Evolutionary conservation across 2,329 filamentous ascomycete species (phyloP).

Genomic region (Claviceps cyperi): DNA sequence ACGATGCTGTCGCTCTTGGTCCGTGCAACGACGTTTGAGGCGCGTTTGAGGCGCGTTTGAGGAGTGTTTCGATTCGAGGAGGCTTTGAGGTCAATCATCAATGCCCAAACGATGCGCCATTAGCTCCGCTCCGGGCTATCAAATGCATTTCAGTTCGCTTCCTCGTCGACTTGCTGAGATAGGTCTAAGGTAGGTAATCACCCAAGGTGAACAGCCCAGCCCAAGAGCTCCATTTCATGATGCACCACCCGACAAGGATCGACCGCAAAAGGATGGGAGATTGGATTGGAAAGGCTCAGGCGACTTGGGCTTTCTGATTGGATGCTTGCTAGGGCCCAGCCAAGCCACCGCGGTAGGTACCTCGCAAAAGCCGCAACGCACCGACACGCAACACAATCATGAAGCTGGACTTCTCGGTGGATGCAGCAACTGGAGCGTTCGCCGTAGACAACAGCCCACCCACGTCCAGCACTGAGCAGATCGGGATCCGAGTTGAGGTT

Average conservation of each 20-base stretch:
- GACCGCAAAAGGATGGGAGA: not conserved
- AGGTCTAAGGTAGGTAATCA: too few species aligned
- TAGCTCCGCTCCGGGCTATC: too few species aligned
- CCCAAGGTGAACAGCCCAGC: not conserved
- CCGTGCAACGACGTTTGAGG: not conserved
- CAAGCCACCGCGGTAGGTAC: not conserved
- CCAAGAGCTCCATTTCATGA: not conserved
- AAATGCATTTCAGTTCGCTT: not conserved
- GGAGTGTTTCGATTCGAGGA: too few species aligned
- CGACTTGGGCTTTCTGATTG: not conserved
- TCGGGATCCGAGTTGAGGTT: not conserved
- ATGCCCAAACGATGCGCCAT: too few species aligned
- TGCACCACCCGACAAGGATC: not conserved
- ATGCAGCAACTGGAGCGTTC: not conserved
- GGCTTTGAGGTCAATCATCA: too few species aligned
- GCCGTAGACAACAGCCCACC: not conserved
- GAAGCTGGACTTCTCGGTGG: not conserved
- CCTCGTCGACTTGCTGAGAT: not conserved
- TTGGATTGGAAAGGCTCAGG: not conserved
- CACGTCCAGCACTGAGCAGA: not conserved
- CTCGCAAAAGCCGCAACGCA: not conserved
- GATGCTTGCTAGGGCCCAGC: not conserved
- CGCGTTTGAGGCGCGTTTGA: too few species aligned
- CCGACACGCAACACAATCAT: not conserved
- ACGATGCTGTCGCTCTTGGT: not conserved